A percentile compares a stretch with the other conserved stretches of the same genome.
phyloP scores from a whole-genome alignment of 495 filamentous ascomycete genomes.

The Trichocladium uniseriatum region DNA sequence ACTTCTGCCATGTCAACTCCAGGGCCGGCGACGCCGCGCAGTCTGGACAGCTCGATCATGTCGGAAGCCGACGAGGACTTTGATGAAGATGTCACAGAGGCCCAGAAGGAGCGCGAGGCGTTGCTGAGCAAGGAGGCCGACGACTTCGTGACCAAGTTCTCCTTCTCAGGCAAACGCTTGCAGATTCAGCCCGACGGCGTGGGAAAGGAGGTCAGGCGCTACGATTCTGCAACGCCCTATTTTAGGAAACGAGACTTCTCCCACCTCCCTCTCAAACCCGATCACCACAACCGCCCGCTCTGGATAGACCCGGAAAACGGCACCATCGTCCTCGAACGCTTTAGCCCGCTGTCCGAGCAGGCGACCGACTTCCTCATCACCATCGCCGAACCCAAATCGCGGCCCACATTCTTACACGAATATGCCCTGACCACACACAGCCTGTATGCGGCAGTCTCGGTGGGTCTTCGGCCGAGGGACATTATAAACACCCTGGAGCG shows the following conservation, averaged over 20 bases:
- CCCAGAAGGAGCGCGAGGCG: conserved; percentile 41
- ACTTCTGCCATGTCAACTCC: conserved; percentile 59
- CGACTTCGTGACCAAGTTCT: conserved; percentile 43
- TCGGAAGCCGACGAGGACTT: conserved; percentile 49
- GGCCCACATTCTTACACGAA: conserved; percentile 83
- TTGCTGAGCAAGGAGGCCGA: conserved; percentile 53
- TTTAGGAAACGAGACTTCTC: conserved; percentile 61
- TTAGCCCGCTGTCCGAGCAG: conserved; percentile 71
- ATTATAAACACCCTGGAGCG: conserved; percentile 82
- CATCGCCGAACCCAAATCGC: conserved; percentile 84
- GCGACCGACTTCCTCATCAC: conserved; percentile 93
- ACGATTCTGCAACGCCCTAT: conserved; percentile 39
- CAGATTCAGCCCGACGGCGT: conserved; percentile 16
- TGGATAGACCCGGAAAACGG: conserved; percentile 84
- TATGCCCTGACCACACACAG: conserved; percentile 87
- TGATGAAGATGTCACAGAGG: conserved; percentile 57
- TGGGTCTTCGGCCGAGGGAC: conserved; percentile 76
- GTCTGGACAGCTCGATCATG: conserved; percentile 49
- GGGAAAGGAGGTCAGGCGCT: conserved; percentile 16
- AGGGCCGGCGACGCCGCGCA: conserved; percentile 55
- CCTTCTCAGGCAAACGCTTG: conserved; percentile 41
- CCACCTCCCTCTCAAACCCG: conserved; percentile 69
- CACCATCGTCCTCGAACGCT: conserved; percentile 90
- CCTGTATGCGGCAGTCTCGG: conserved; percentile 88
- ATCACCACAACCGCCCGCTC: conserved; percentile 79